Evolutionary conservation across 73 alveolate species (phyloP).

Genomic region (Paramecium octaurelia): DNA sequence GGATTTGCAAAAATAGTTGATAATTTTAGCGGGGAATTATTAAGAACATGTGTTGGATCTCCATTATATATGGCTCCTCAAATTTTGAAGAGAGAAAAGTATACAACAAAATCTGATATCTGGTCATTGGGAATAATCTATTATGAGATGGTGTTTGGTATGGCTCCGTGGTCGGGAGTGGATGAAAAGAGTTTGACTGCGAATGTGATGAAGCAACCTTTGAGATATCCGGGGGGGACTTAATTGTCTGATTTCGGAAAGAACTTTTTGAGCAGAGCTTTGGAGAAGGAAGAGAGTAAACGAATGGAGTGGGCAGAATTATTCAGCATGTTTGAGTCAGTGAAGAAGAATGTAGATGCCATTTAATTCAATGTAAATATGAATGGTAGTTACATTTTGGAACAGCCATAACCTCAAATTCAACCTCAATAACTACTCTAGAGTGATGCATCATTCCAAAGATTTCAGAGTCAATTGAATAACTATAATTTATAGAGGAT

Average conservation of each 20-base stretch:
- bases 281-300: slow-evolving; percentile 46
- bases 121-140: slow-evolving; percentile 63
- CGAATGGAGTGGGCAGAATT: slow-evolving; percentile 50
- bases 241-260: neutral
- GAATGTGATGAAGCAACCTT: neutral
- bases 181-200: neutral
- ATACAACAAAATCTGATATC: slow-evolving; percentile 44
- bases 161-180: slow-evolving; percentile 47
- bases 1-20: slow-evolving; percentile 62
- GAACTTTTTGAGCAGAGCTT: neutral
- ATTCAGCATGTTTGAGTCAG: neutral
- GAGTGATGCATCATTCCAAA: neutral
- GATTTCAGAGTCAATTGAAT: neutral
- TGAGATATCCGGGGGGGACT: neutral
- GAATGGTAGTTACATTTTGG: neutral
- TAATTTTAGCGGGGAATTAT: neutral
- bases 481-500: neutral
- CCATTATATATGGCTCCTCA: slow-evolving; percentile 64
- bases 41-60: slow-evolving; percentile 51
- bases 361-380: neutral
- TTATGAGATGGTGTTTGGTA: slow-evolving; percentile 56
- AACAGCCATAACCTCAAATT: neutral
- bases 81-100: slow-evolving; percentile 12
- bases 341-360: neutral
- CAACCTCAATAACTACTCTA: neutral